phyloP scores from a whole-genome alignment of 768 basidiomycete species.

The Omphalotus guepiniiformis region DNA sequence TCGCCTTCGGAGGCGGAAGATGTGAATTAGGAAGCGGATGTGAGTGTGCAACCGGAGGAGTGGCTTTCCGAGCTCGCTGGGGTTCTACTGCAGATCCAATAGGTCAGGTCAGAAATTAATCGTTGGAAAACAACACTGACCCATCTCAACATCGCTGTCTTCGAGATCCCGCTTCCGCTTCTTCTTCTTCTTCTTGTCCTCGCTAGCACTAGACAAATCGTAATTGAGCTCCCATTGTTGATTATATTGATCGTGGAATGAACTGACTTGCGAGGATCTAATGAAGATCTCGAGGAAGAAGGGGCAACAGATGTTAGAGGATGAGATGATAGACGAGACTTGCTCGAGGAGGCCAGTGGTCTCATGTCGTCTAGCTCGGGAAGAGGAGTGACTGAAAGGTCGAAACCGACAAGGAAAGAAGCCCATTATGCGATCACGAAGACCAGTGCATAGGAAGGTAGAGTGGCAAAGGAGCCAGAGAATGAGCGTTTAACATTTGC shows the following conservation, averaged over 20 bases:
- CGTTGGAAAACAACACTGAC: conserved; percentile 30
- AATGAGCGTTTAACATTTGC: not conserved
- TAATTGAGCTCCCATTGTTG: not conserved
- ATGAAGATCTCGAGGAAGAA: conserved; percentile 47
- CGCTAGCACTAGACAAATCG: conserved; percentile 34
- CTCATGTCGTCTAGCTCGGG: conserved; percentile 48
- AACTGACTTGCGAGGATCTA: conserved; percentile 64
- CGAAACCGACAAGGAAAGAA: too few relatives aligned
- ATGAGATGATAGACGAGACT: conserved; percentile 45
- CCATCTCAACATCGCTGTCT: conserved; percentile 67
- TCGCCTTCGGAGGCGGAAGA: conserved; percentile 45
- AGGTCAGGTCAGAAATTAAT: conserved; percentile 8
- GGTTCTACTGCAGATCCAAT: conserved; percentile 33
- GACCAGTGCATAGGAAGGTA: not conserved
- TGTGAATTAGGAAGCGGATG: conserved; percentile 34
- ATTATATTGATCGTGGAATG: conserved; percentile 17
- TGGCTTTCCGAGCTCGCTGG: conserved; percentile 52
- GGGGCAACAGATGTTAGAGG: conserved; percentile 40
- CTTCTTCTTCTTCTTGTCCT: conserved; percentile 76
- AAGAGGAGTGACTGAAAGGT: conserved; percentile 39
- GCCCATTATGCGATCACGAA: not conserved
- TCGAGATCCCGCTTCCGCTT: conserved; percentile 77
- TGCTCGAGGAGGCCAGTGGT: conserved; percentile 31
- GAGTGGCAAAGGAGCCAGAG: not conserved
- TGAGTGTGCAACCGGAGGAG: conserved; percentile 41